Evolutionary conservation across 306 rosid species (phyloP), one percentile per base, ranked within the genome.

Genomic region (Trichosanthes truncata): DNA sequence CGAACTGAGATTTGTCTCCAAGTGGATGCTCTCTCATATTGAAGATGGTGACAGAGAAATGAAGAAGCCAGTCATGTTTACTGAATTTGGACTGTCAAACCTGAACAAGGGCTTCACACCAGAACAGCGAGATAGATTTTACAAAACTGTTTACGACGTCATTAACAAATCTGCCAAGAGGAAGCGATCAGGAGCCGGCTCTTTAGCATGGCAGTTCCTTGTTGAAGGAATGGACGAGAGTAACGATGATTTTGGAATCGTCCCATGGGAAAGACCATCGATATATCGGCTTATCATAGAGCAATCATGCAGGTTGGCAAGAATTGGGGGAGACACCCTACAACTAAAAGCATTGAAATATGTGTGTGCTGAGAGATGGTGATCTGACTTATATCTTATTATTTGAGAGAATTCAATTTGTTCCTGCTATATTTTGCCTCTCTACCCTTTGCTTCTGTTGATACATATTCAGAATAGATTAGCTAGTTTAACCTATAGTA

Each of bases 21-120:
- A 96, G 87, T 96, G 99, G 99, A 91, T 90, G 97, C 83, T 51
- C 65, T 93, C 99, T 62, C 99, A 96, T 89, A 96, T 96, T 52
- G 96, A 93, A 83, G 99, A 96, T 62, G 93, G 99, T 52, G 89
- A 91, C 79, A 89, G 75, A 78, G 89, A 83, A 67, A 83, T 96
- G 87, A 87, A 87, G 38, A 96, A 86, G 83, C 99, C 99, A 9
- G 88, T 96, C 74, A 80, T 96, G 92, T 96, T 93, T 86, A 91
- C 99, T 4, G 99, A 95, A 81, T 95, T 84, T 20, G 98, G 99
- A 26, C 82, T 90, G 82, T 91, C 99, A 46, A 86, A 90, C 89
- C 78, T 84, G 74, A 87, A 85, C 84, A 69, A 82, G 77, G 91
- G 89, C 84, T 94, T 84, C 60, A 84, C 87, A 0, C 85, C 82